Evolutionary conservation across 2,329 filamentous ascomycete genomes (phyloP).

Genomic region (Emergomyces pasteurianus): DNA sequence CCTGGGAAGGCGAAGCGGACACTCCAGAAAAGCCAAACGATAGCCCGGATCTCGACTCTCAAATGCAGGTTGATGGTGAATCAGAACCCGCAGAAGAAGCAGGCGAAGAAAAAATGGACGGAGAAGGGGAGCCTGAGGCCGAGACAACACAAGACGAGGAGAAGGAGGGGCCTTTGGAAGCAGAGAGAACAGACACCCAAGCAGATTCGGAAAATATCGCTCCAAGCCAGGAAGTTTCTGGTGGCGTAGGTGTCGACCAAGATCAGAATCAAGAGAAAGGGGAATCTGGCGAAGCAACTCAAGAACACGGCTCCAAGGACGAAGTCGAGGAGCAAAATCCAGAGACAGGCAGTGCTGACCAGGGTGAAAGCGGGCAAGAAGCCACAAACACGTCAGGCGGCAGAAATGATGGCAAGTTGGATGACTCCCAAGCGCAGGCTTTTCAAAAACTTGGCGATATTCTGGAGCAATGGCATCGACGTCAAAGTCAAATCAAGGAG

Average conservation of each 20-base stretch:
- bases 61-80: constrained; percentile 22
- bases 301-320: constrained; percentile 33
- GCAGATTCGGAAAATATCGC: constrained; percentile 44
- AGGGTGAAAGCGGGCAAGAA: constrained; percentile 19
- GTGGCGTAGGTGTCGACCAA: constrained; percentile 27
- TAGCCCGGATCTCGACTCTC: constrained; percentile 20
- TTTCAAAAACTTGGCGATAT: constrained; percentile 94
- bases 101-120: constrained; percentile 33
- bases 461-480: constrained; percentile 82
- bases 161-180: constrained; percentile 36
- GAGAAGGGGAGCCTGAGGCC: constrained; percentile 23
- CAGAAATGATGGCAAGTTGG: constrained; percentile 22
- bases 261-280: constrained; percentile 32
- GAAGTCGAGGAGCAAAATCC: constrained; percentile 36
- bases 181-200: constrained; percentile 38
- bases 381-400: constrained; percentile 21
- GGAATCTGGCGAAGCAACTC: constrained; percentile 35
- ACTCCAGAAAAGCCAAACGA: constrained; percentile 11
- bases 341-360: constrained; percentile 30
- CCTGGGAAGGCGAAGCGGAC: constrained; percentile 20
- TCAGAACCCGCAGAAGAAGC: constrained; percentile 24
- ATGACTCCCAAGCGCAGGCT: constrained; percentile 47
- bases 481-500: constrained; percentile 69
- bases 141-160: constrained; percentile 37
- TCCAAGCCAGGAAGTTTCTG: constrained; percentile 30